Conservation (phyloP, 2,329 filamentous ascomycete species). For the Ophioceras dolichostomum region DNA sequence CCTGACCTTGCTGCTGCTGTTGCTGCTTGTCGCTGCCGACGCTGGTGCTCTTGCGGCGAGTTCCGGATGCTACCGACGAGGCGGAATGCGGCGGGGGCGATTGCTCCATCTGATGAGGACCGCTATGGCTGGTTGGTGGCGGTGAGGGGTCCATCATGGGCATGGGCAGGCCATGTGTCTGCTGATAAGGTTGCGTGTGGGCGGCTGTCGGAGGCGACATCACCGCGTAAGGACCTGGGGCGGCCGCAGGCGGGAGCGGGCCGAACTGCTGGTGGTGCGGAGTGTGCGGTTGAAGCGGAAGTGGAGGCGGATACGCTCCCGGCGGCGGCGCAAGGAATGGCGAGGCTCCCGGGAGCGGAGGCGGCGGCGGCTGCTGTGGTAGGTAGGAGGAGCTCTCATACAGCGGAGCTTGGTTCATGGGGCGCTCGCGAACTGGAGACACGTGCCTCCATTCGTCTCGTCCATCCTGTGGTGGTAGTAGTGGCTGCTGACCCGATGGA, state of each 20-base stretch:
- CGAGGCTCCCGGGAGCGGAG: background rate
- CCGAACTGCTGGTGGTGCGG: background rate
- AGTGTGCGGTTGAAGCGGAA: background rate
- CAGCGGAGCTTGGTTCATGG: no score
- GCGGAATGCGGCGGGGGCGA: background rate
- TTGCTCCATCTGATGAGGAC: constrained; percentile 2
- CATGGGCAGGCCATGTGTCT: background rate
- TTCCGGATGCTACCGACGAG: no score
- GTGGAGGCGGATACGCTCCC: background rate
- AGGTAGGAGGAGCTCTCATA: no score
- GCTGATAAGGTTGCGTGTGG: background rate
- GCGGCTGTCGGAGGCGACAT: no score
- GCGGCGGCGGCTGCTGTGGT: constrained; percentile 1
- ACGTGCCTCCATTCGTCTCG: background rate
- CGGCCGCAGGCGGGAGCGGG: background rate
- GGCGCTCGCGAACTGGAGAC: no score
- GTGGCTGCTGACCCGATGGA: background rate
- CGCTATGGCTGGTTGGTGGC: no score
- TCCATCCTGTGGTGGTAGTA: background rate
- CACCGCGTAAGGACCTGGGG: background rate
- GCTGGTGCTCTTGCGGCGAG: no score
- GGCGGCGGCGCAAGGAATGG: background rate
- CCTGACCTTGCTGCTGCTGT: constrained; percentile 13
- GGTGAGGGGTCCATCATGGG: no score
- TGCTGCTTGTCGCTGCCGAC: no score